A percentile compares a stretch with the other conserved stretches of the same genome.
Evolutionary conservation across 2,329 filamentous ascomycete genomes (phyloP).

Genomic region (Sordariomycetes sp.): DNA sequence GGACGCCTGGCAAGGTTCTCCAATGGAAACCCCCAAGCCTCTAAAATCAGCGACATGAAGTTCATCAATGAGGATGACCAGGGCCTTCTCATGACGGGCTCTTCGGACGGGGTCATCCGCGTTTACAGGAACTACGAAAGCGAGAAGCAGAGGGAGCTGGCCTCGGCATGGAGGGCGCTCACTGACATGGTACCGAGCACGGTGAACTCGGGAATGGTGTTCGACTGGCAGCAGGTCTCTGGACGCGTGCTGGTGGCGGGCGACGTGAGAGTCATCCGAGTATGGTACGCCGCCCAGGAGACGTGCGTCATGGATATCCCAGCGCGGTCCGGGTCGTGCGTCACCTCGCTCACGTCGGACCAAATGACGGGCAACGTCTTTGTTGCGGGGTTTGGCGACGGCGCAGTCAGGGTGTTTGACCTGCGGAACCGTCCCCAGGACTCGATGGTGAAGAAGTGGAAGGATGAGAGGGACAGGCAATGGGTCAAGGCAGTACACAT

Average conservation of each 20-base stretch:
- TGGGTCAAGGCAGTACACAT: slow-evolving; percentile 97
- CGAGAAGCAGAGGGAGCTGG: slow-evolving; percentile 65
- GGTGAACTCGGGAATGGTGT: slow-evolving; percentile 88
- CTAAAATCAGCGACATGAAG: slow-evolving; percentile 85
- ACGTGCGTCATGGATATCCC: slow-evolving; percentile 90
- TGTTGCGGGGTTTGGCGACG: slow-evolving; percentile 92
- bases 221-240: slow-evolving; percentile 98
- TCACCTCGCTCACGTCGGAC: slow-evolving; percentile 91
- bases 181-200: slow-evolving; percentile 92
- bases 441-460: slow-evolving; percentile 94
- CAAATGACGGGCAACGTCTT: slow-evolving; percentile 97
- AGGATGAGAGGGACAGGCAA: slow-evolving; percentile 71
- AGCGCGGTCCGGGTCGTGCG: slow-evolving; percentile 86
- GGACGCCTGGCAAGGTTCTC: slow-evolving; percentile 74
- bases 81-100: slow-evolving; percentile 87
- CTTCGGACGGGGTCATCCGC: slow-evolving; percentile 87
- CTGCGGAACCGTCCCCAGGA: slow-evolving; percentile 74
- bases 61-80: slow-evolving; percentile 99
- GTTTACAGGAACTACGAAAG: slow-evolving; percentile 89
- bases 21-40: slow-evolving; percentile 85
- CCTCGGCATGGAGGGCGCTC: slow-evolving; percentile 82
- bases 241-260: slow-evolving; percentile 91
- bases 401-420: slow-evolving; percentile 88
- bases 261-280: slow-evolving; percentile 87
- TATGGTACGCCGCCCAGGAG: slow-evolving; percentile 93